Evolutionary conservation across 331 rosid genomes (phyloP), one percentile per base, ranked within the genome.

Genomic region (Rhamnella rubrinervis): DNA sequence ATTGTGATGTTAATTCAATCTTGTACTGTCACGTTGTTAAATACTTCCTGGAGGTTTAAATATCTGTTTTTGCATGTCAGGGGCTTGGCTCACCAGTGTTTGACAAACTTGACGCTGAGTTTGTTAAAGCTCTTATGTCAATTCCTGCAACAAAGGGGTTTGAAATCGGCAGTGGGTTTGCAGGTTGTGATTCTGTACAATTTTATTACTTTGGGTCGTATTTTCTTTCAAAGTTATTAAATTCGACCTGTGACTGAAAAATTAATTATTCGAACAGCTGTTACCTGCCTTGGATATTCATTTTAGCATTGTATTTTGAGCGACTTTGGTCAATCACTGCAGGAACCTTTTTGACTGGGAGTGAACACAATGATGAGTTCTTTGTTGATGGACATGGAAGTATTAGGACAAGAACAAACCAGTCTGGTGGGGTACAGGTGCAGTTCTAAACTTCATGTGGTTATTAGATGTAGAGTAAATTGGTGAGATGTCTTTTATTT

Each of bases 61-160:
- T 49, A 1, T 52, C 17, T 28, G 25, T 67, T 44, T 62, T 75
- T 76, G 68, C 65, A 25, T 78, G 47, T 76, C 80, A 95, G 99
- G 99, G 99, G 66, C 97, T 95, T 78, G 99, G 99, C 61, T 95
- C 99, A 0, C 99, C 99, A 23, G 99, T 95, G 18, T 95, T 91
- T 81, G 97, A 91, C 82, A 95, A 95, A 86, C 96, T 95, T 65
- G 99, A 95, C 82, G 99, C 97, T 59, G 96, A 91, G 77, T 77
- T 91, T 71, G 96, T 96, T 68, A 91, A 95, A 81, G 96, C 93
- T 77, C 80, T 52, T 16, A 84, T 95, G 96, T 95, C 99, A 69
- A 74, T 95, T 82, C 99, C 99, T 55, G 97, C 99, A 80, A 87
- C 99, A 31, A 95, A 95, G 86, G 97, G 97, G 35, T 95, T 91